Evolutionary conservation across 73 alveolate species (phyloP).

Genomic region (Tetrahymena borealis): DNA sequence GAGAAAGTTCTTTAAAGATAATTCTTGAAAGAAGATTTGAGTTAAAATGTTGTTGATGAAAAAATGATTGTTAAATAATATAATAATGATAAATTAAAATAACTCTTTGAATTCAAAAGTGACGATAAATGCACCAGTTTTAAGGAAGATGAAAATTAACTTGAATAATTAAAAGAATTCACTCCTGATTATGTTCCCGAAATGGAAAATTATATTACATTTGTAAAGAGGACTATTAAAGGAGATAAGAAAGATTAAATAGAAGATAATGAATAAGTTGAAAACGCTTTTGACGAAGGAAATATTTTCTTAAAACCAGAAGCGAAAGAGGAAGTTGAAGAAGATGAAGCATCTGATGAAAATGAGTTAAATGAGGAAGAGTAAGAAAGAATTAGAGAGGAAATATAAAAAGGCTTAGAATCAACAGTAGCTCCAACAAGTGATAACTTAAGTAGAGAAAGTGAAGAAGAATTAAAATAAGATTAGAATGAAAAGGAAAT

Average conservation of each 20-base stretch:
- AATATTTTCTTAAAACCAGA: neutral
- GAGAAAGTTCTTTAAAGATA: slow-evolving; percentile 78
- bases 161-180: neutral
- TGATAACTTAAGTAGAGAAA: neutral
- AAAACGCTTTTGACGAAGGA: neutral
- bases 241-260: neutral
- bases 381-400: neutral
- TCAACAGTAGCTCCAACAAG: neutral
- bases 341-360: neutral
- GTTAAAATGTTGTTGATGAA: slow-evolving; percentile 30
- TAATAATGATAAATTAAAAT: neutral
- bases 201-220: neutral
- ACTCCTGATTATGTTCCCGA: neutral
- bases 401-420: neutral
- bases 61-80: neutral
- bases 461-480: neutral
- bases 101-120: slow-evolving; percentile 3
- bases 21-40: slow-evolving; percentile 32
- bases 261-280: neutral
- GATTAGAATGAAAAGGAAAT: neutral
- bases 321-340: neutral
- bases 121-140: neutral
- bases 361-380: neutral
- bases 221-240: neutral
- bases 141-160: neutral